Percentiles rank a stretch among this genome's conserved stretches.
These are phyloP conservation scores for Tetrahymena malaccensis DNA, from an alignment of 73 alveolate genomes.

Conservation along the genomic window DNA sequence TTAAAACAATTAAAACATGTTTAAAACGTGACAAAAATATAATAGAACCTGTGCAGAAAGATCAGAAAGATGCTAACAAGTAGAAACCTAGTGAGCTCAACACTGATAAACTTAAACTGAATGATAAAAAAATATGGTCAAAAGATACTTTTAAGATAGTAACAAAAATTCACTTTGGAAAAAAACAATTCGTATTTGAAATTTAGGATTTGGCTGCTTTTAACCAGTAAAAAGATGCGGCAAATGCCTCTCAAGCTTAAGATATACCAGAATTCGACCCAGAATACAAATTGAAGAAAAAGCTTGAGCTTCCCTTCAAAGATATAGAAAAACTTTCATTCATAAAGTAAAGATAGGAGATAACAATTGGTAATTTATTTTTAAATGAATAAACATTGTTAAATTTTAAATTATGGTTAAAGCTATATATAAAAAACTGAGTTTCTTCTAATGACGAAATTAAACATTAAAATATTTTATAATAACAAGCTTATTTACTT, in stretches of 20 bases:
- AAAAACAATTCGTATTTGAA: neutral
- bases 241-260: neutral
- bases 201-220: neutral
- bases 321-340: neutral
- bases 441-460: neutral
- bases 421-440: neutral
- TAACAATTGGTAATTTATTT: neutral
- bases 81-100: neutral
- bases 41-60: neutral
- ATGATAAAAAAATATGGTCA: neutral
- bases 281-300: neutral
- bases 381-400: neutral
- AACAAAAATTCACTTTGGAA: neutral
- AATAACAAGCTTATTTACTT: neutral
- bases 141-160: neutral
- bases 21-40: neutral
- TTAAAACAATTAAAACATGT: neutral
- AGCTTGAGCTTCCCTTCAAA: neutral
- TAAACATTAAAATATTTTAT: no score
- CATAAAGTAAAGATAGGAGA: neutral
- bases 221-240: neutral
- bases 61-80: neutral
- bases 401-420: neutral
- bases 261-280: neutral
- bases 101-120: neutral